Evolutionary conservation across 1,284 basidiomycete genomes (phyloP), one percentile per base, ranked within the genome.

Genomic region (Sanghuangporus sanghuang): DNA sequence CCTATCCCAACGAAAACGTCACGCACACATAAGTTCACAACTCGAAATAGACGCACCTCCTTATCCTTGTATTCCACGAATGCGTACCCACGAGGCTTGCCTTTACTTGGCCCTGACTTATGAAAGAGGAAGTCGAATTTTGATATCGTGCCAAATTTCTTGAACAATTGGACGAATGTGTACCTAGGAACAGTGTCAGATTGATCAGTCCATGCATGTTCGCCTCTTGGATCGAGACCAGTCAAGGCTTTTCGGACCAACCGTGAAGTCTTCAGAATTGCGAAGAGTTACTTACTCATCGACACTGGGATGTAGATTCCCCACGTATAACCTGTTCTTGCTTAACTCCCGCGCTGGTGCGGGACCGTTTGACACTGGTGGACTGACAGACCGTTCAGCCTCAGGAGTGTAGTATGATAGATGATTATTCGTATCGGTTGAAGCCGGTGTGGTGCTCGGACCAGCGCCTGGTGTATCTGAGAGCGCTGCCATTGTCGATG

Each of bases 81-180:
- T 0, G 95, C 96, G 74, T 96, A 99, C 2, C 96, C 96, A 18
- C 95, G 81, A 1, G 96, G 95, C 73, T 94, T 96, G 12, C 96
- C 96, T 74, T 90, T 94, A 70, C 89, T 77, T 3, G 89, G 82
- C 0, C 96, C 96, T 0, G 87, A 80, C 77, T 96, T 98, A 82
- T 99, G 96, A 72, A 96, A 97, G 69, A 98, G 82, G 73, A 90
- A 96, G 75, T 99, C 96, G 64, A 98, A 84, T 70, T 95, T 94
- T 46, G 92, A 84, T 66, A 98, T 84, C 75, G 92, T 95, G 66
- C 96, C 96, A 71, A 89, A 95, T 75, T 92, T 95, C 50, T 87
- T 84, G 75, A 98, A 98, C 39, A 95, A 77, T 73, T 96, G 91
- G 23, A 98, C 84, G 39, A 98, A 82, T 6, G 92, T 81, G 75